These are phyloP conservation scores for Penicillium maclennaniae DNA, from an alignment of 495 filamentous ascomycete genomes.

Conservation along the genomic window DNA sequence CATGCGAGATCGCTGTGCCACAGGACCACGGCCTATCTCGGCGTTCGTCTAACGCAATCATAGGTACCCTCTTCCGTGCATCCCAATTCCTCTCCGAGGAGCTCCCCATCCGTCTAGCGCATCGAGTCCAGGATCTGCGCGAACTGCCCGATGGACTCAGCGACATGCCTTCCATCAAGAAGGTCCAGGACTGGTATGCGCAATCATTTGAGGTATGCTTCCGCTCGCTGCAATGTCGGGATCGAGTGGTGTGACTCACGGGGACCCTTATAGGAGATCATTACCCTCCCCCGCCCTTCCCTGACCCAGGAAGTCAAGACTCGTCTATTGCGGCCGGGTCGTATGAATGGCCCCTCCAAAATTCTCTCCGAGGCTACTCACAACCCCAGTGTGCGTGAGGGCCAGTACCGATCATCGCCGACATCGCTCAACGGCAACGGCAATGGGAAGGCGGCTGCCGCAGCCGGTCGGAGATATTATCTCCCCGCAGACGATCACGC, in stretches of 20 bases:
- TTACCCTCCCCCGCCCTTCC: conserved; percentile 70
- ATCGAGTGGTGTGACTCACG: conserved; percentile 7
- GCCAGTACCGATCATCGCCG: conserved; percentile 79
- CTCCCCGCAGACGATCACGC: conserved; percentile 81
- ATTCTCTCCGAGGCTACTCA: conserved; percentile 76
- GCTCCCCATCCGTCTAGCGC: conserved; percentile 92
- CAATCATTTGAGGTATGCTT: conserved; percentile 91
- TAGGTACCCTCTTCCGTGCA: conserved; percentile 92
- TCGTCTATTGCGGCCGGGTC: conserved; percentile 70
- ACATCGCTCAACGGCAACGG: conserved; percentile 44
- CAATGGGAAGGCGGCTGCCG: conserved; percentile 32
- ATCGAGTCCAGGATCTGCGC: conserved; percentile 89
- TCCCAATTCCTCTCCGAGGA: conserved; percentile 99
- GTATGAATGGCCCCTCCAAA: conserved; percentile 53
- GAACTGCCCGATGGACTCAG: conserved; percentile 95
- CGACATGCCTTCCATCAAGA: conserved; percentile 96
- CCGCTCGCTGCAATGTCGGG: background rate
- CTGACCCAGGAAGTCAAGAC: conserved; percentile 74
- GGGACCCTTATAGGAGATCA: conserved; percentile 72
- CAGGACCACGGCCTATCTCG: background rate
- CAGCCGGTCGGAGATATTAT: conserved; percentile 72
- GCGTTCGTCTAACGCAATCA: background rate
- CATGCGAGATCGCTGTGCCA: background rate
- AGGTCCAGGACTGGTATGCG: conserved; percentile 96
- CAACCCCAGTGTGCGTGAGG: conserved; percentile 85